Evolutionary conservation across 371 early-diverging fungal genomes (phyloP).

Genomic region (Thermomucor indicae-seudaticae): DNA sequence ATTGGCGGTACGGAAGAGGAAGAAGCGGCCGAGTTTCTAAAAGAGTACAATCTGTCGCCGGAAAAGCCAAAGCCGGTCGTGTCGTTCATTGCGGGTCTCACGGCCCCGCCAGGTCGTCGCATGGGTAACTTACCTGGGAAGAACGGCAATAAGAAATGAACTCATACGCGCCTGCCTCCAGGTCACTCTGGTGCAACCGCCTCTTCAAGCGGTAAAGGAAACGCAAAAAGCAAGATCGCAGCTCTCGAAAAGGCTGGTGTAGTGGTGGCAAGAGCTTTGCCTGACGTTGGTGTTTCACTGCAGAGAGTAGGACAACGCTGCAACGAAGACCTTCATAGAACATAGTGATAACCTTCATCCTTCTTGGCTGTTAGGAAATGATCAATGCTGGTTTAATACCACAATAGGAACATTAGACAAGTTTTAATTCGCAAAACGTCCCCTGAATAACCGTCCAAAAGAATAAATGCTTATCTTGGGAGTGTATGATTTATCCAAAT

Average conservation of each 20-base stretch:
- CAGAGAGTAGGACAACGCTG: not conserved
- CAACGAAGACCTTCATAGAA: no score
- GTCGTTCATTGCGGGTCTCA: constrained; percentile 96
- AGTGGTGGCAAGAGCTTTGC: constrained; percentile 87
- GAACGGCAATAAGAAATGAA: constrained; percentile 3
- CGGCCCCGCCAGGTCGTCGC: constrained; percentile 97
- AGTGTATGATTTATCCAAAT: no score
- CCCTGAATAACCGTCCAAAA: no score
- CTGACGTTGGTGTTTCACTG: constrained; percentile 75
- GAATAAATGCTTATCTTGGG: no score
- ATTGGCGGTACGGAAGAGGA: constrained; percentile 98
- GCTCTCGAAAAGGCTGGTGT: constrained; percentile 93
- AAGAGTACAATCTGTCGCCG: constrained; percentile 83
- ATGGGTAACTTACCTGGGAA: constrained; percentile 59
- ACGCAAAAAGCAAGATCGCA: constrained; percentile 94
- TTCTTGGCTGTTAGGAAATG: no score
- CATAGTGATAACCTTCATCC: no score
- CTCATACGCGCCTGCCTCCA: constrained; percentile 19
- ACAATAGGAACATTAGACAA: no score
- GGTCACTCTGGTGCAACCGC: constrained; percentile 98
- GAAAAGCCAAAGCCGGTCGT: constrained; percentile 90
- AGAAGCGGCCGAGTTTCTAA: constrained; percentile 96
- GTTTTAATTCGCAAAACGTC: no score
- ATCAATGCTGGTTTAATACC: no score
- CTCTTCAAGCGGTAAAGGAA: constrained; percentile 94